These are phyloP conservation scores for Russula brevipes DNA, from an alignment of 768 basidiomycete genomes.

Conservation along the genomic window DNA sequence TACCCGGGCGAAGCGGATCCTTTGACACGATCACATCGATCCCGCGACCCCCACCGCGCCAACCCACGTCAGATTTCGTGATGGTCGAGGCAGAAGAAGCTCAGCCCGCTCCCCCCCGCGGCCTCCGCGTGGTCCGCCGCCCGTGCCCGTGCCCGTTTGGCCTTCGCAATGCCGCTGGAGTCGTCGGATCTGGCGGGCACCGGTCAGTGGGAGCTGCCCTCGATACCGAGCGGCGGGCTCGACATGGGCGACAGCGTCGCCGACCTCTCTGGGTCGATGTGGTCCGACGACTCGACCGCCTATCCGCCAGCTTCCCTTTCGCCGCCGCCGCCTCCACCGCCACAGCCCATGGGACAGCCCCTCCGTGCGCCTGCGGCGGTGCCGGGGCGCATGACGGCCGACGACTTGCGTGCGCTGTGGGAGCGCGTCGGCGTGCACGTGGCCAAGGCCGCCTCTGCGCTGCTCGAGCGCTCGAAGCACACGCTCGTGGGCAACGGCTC, in stretches of 20 bases:
- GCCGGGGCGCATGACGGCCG: conserved; percentile 44
- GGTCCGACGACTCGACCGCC: conserved; percentile 54
- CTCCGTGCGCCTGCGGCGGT: conserved; percentile 5
- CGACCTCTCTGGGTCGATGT: conserved; percentile 50
- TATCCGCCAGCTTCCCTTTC: conserved; percentile 30
- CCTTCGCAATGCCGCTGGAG: conserved; percentile 31
- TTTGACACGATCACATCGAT: conserved; percentile 25
- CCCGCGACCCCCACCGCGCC: conserved; percentile 31
- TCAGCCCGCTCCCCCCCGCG: conserved; percentile 41
- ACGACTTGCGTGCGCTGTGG: conserved; percentile 68
- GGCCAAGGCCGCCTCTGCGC: conserved; percentile 57
- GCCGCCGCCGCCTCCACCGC: conserved; percentile 27
- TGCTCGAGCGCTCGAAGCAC: conserved; percentile 75
- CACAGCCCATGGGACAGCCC: conserved; percentile 1
- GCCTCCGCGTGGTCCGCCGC: conserved; percentile 40
- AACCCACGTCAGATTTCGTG: conserved; percentile 32
- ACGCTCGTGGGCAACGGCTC: conserved; percentile 80
- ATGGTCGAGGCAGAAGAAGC: conserved; percentile 31
- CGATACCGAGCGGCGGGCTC: conserved; percentile 49
- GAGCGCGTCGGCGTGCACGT: conserved; percentile 71
- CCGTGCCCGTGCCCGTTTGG: conserved; percentile 23
- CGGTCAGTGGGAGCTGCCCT: conserved; percentile 60
- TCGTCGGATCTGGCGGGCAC: conserved; percentile 37
- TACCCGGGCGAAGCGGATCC: conserved; percentile 16
- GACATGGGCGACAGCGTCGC: conserved; percentile 42